These are phyloP conservation scores for Fragosphaeria purpurea DNA, from an alignment of 2,329 filamentous ascomycete genomes.

Conservation along the genomic window DNA sequence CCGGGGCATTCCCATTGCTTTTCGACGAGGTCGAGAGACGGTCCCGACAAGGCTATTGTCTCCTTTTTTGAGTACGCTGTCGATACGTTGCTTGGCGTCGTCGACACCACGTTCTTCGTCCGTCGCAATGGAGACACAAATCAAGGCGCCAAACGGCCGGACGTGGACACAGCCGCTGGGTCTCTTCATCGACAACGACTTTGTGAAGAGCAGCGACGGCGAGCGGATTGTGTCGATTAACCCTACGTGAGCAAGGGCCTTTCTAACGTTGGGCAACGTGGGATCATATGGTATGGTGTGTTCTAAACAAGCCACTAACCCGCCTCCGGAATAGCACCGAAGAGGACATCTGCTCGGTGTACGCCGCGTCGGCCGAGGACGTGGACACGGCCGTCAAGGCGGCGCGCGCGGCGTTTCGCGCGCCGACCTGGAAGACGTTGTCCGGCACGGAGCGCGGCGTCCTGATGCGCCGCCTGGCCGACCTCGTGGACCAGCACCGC, in stretches of 20 bases:
- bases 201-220: constrained; percentile 55
- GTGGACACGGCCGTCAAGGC: constrained; percentile 61
- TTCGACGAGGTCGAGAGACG: too few species aligned
- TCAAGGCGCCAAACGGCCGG: constrained; percentile 66
- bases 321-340: constrained; percentile 34
- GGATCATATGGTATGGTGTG: too few species aligned
- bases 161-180: constrained; percentile 64
- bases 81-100: background rate
- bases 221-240: constrained; percentile 59
- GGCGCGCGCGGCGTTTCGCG: constrained; percentile 57
- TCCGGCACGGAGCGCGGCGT: constrained; percentile 57
- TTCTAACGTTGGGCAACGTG: too few species aligned
- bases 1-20: too few species aligned
- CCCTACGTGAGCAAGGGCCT: constrained; percentile 44
- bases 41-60: background rate
- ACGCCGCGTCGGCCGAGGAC: constrained; percentile 56
- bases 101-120: background rate
- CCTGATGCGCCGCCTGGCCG: constrained; percentile 59
- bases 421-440: constrained; percentile 57
- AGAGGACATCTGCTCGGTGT: constrained; percentile 58
- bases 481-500: constrained; percentile 56
- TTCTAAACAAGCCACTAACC: too few species aligned
- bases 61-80: background rate
- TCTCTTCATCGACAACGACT: constrained; percentile 79
- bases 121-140: constrained; percentile 35